Percentiles rank a stretch among this genome's conserved stretches.
Conservation (phyloP, 257 asterid species). For the Solanum arcanum region DNA sequence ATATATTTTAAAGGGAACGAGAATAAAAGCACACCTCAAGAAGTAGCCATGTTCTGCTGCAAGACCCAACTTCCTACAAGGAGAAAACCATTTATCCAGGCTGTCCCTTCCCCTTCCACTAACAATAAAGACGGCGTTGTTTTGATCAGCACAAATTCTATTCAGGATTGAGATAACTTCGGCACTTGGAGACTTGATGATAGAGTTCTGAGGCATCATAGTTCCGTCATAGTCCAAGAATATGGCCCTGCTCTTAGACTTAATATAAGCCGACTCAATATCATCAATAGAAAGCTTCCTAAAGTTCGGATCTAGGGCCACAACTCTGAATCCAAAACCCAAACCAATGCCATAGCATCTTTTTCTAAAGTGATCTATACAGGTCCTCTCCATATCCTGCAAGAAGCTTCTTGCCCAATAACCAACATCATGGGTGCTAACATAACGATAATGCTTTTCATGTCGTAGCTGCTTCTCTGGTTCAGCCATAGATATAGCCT, state of each 20-base stretch:
- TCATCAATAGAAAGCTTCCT: slow-evolving; percentile 58
- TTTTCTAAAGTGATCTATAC: slow-evolving; percentile 59
- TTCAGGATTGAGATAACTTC: slow-evolving; percentile 53
- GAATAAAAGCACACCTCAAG: slow-evolving; percentile 33
- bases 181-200: slow-evolving; percentile 50
- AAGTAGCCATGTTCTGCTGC: slow-evolving; percentile 89
- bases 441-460: slow-evolving; percentile 76
- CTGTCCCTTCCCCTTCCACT: slow-evolving; percentile 77
- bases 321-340: slow-evolving; percentile 79
- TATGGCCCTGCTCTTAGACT: slow-evolving; percentile 57
- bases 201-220: slow-evolving; percentile 58
- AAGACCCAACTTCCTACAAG: slow-evolving; percentile 62
- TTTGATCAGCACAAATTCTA: slow-evolving; percentile 43
- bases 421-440: slow-evolving; percentile 62
- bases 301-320: slow-evolving; percentile 67
- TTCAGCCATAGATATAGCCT: slow-evolving; percentile 57
- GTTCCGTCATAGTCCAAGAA: slow-evolving; percentile 82
- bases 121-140: slow-evolving; percentile 53
- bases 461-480: slow-evolving; percentile 66
- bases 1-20: not conserved
- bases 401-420: slow-evolving; percentile 85
- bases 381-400: slow-evolving; percentile 82
- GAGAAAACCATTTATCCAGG: slow-evolving; percentile 59
- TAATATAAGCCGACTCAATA: slow-evolving; percentile 51
- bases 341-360: slow-evolving; percentile 73